These are phyloP conservation scores for Protomyces arabidopsidicola DNA, from an alignment of 1,139 yeast genomes.

Conservation along the genomic window DNA sequence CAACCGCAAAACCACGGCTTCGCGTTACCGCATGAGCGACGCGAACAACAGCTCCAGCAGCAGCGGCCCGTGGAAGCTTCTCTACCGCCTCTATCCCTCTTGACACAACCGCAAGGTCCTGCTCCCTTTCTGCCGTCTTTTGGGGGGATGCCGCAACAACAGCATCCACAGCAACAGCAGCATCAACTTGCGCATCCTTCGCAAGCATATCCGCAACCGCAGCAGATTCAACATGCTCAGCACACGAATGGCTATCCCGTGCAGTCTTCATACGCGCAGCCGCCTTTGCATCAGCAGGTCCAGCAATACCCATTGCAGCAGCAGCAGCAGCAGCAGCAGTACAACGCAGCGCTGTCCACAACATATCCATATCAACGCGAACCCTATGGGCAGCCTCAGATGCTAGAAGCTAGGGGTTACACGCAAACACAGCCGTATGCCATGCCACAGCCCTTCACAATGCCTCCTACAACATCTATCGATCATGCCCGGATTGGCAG, in stretches of 20 bases:
- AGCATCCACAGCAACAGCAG: neutral
- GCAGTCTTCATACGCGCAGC: neutral
- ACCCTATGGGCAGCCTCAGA: neutral
- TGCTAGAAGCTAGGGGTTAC: neutral
- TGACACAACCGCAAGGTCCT: neutral
- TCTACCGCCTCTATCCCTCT: neutral
- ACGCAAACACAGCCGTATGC: neutral
- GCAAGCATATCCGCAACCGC: neutral
- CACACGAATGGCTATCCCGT: neutral
- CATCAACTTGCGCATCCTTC: neutral
- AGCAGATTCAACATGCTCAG: neutral
- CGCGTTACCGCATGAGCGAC: neutral
- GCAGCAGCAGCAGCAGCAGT: slow-evolving; percentile 2
- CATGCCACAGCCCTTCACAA: neutral
- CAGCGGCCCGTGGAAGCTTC: neutral
- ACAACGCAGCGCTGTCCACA: neutral
- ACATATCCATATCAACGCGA: neutral
- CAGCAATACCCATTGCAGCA: slow-evolving; percentile 2
- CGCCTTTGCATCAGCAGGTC: neutral
- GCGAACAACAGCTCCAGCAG: neutral
- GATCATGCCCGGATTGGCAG: neutral
- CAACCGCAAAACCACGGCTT: neutral
- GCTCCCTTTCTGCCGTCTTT: neutral
- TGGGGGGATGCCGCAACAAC: neutral
- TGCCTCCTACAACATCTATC: neutral